A percentile compares a stretch with the other conserved stretches of the same genome.
Conservation (phyloP, 2,329 filamentous ascomycete species). For the Neonectria magnoliae region DNA sequence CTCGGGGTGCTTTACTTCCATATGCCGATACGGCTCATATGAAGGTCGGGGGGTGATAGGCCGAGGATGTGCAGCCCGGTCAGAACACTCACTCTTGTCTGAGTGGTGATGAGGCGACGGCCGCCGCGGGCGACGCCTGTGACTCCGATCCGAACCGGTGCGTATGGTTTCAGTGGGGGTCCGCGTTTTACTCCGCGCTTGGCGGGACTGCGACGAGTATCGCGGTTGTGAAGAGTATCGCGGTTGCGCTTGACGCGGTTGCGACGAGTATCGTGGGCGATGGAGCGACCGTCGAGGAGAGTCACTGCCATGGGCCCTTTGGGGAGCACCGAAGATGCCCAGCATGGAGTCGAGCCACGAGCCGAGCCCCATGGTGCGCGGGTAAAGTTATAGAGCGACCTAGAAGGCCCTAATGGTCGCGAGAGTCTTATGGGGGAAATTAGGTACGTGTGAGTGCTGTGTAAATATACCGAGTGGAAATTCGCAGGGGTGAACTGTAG, state of each 20-base stretch:
- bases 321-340: conserved; percentile 2
- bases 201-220: background rate
- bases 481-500: conserved; percentile 4
- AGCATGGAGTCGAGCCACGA: conserved; percentile 19
- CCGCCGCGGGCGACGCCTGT: background rate
- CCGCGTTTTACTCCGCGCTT: background rate
- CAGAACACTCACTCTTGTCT: background rate
- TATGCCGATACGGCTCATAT: conserved; percentile 13
- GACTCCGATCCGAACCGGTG: background rate
- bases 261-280: background rate
- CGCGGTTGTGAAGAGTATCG: background rate
- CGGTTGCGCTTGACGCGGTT: background rate
- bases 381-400: background rate
- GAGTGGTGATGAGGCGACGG: background rate
- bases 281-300: conserved; percentile 3
- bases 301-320: conserved; percentile 2
- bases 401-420: background rate
- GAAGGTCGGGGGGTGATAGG: conserved; percentile 19
- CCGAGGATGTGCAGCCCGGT: conserved; percentile 9
- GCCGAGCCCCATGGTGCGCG: conserved; percentile 16
- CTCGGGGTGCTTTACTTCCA: conserved; percentile 13
- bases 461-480: background rate
- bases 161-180: background rate
- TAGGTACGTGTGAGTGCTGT: background rate
- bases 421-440: background rate